Conservation (phyloP, 2,329 filamentous ascomycete genomes). For the Colletotrichum limetticola region DNA sequence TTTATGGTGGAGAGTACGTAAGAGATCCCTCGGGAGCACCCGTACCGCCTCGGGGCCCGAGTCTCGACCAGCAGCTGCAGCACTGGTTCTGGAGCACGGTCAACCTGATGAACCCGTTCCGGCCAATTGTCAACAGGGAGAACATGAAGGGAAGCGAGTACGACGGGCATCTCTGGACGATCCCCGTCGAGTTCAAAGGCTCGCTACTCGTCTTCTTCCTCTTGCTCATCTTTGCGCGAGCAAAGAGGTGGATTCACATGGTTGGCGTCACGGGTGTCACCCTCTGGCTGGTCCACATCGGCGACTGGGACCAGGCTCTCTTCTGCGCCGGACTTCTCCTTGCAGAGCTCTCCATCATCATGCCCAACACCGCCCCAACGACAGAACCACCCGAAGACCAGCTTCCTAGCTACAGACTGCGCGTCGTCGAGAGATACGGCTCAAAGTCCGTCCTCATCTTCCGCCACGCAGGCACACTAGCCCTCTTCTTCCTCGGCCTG, state of each 20-base stretch:
- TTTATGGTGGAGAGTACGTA: conserved; percentile 27
- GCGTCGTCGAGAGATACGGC: not conserved
- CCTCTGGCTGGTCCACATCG: conserved; percentile 46
- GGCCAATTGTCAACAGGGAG: conserved; percentile 14
- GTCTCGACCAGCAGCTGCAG: conserved; percentile 50
- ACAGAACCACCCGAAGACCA: conserved; percentile 38
- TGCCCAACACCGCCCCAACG: conserved; percentile 52
- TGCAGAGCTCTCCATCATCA: conserved; percentile 64
- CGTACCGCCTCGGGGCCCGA: not conserved
- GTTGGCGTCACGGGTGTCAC: conserved; percentile 50
- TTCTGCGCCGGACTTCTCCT: conserved; percentile 57
- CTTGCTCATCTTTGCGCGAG: conserved; percentile 57
- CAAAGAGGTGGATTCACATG: conserved; percentile 54
- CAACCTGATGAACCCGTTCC: conserved; percentile 39
- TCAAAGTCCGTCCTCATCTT: not conserved
- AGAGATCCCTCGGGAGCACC: not conserved
- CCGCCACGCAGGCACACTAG: conserved; percentile 2
- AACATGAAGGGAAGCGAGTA: conserved; percentile 47
- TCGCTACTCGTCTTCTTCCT: conserved; percentile 67
- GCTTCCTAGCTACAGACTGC: not conserved
- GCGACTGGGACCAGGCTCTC: conserved; percentile 17
- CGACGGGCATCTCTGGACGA: conserved; percentile 71
- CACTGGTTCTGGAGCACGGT: conserved; percentile 53
- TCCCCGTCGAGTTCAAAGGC: conserved; percentile 68
- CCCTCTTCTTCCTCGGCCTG: not conserved